Base-by-base conservation (phyloP, 2,329 filamentous ascomycete genomes). In the Pyricularia sp. region DNA sequence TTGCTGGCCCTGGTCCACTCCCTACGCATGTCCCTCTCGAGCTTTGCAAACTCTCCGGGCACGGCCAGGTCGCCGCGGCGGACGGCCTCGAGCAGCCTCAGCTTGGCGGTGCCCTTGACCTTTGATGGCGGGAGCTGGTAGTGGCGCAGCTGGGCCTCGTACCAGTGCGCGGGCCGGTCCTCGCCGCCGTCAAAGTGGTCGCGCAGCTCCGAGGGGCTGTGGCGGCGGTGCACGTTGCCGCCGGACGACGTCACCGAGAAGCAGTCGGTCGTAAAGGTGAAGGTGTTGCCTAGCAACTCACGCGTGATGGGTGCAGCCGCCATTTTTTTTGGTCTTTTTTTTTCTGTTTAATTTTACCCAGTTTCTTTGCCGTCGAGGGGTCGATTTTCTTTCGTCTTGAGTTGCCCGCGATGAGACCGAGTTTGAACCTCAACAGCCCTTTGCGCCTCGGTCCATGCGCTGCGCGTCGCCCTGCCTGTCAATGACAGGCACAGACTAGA, bases 81-180 rank as follows among this genome's bases (percentile, higher is more conserved):
- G 70, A 88, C 74, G 9, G 86, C 86, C 71, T 87, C 83, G n/a
- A 84, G 80, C 20, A 90, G 77, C 2, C 87, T 79, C 78, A 87
- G 83, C 69, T 86, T 85, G 11, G 87, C 86, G 0, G 83, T 81
- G 26, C 84, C 82, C 76, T 89, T 89, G 64, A 81, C 81, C 73
- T 86, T 87, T 23, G 85, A 86, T 0, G 82, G 80, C 7, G 78
- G 79, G 0, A 90, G 79, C 0, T 85, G 87, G 76, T 89, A 90
- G 76, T 90, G 88, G 4, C 87, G 76, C 12, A 89, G 80, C 71
- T 90, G 86, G 0, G 87, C 86, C 71, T 87, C 83, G 69, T 87
- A 90, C 84, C 84, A 90, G 71, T 89, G 85, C 0, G 81, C 86
- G 0, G 86, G 82, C 63, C 81, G 82, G 72, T 88, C 85, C 63